Evolutionary conservation across 2,329 filamentous ascomycete species (phyloP), one percentile per base, ranked within the genome.

Genomic region (Botrytis aclada): DNA sequence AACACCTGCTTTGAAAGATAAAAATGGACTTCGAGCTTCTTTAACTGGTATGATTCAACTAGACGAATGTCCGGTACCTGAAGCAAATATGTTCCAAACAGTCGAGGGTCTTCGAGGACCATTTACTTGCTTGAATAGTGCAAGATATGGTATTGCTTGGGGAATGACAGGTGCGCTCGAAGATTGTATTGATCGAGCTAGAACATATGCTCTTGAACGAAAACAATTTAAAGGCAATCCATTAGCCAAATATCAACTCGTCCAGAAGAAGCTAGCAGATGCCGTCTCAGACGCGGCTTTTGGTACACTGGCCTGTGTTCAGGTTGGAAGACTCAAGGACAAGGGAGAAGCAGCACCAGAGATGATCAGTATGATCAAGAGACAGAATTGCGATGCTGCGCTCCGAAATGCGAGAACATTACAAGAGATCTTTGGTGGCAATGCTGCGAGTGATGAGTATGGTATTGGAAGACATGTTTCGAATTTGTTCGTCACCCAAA

Each of bases 1-100:
- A 82, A 99, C 96, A 9, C 96, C 96, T 1, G 85, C 92, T 20
- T 92, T 99, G 82, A 97, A 97, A 85, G 89, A 98, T 85, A 99
- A 99, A 88, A 98, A 93, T 75, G 96, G 95, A 2, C 88, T 99
- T 45, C 88, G 96, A 73, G 96, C 96, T 20, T 97, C 93, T 20
- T 92, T 98, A 76, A 99, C 96, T 0, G 96, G 96, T 73, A 98
- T 98, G 96, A 98, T 99, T 77, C 94, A 97, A 78, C 88, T 99
- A 80, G 95, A 98, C 76, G 90, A 92, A 75, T 95, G 93, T 77
- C 95, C 96, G 0, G 94, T 99, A 0, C 91, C 94, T 0, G 90
- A 91, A 77, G 93, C 89, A 78, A 97, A 98, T 84, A 97, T 99
- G 94, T 94, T 99, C 79, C 95, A 95, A 0, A 88, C 93, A 1